Base-by-base conservation (phyloP, 352 stramenopile species). In the Pythium aristosporum region DNA sequence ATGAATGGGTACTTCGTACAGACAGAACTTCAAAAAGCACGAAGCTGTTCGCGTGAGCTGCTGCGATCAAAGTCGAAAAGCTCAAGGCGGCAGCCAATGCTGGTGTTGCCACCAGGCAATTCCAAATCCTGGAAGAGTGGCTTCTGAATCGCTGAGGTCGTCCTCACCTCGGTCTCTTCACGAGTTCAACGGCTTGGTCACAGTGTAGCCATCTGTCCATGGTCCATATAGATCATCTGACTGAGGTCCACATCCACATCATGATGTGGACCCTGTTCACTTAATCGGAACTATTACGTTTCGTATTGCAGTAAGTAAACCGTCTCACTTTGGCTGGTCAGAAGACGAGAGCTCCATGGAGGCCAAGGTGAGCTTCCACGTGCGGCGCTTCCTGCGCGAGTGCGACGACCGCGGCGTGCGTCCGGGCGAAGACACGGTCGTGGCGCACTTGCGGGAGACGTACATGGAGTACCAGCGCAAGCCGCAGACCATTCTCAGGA, bases 401-500 rank as follows among this genome's bases (percentile, higher is more conserved):
- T 92, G 83, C 73, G 85, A 92, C 60, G 78, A 91, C 54, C 72
- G 74, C 12, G 79, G 80, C 44, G 67, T 75, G 23, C 71, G 62
- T 18, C 81, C 85, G 28, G 77, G 72, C 3, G 85, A 96, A 47
- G 71, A 84, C 16, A 88, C 80, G 0, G 73, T 94, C 16, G 79
- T 85, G 0, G 63, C 65, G 9, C 73, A 94, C 28, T 67, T 96
- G 48, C 69, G 76, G 20, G 79, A 91, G 7, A 88, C 85, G 21
- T 93, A 95, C 54, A 63, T 71, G n/a, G 88, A 96, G 73, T 96
- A 96, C 68, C 70, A 85, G 73, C 81, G 88, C 62, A 96, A 96
- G 58, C 85, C 88, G 21, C 75, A 88, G 68, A 69, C 68, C 36
- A 70, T 84, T 30, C 67, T 92, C 30, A 85, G 85, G 46, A 85